A percentile compares a stretch with the other conserved stretches of the same genome.
phyloP scores from a whole-genome alignment of 2,329 filamentous ascomycete genomes.

The Aureobasidium leucospermi region DNA sequence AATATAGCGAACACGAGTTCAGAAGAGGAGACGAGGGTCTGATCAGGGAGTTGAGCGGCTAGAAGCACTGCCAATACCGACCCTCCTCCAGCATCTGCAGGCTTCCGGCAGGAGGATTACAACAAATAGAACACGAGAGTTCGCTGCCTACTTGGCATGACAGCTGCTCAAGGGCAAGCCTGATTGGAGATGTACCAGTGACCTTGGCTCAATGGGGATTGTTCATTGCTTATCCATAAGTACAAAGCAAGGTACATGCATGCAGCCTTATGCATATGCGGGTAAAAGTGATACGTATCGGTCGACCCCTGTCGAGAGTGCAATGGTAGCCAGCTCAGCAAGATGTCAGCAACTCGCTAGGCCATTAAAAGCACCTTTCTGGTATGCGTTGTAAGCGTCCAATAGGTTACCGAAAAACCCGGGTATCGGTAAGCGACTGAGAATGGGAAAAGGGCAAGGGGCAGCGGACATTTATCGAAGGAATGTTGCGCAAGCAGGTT shows the following conservation, averaged over 20 bases:
- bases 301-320: background rate
- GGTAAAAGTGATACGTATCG: background rate
- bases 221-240: background rate
- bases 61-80: background rate
- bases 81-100: background rate
- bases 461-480: background rate
- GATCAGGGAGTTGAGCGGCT: background rate
- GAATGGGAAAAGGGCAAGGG: background rate
- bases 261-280: conserved; percentile 7
- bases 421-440: background rate
- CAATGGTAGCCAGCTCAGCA: background rate
- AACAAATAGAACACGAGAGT: conserved; percentile 1
- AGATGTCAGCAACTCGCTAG: background rate
- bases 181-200: background rate
- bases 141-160: conserved; percentile 1
- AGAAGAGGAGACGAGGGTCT: background rate
- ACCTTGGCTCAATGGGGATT: background rate
- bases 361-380: background rate
- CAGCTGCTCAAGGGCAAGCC: background rate
- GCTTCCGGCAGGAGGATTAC: conserved; percentile 2
- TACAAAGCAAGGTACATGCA: conserved; percentile 3
- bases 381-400: background rate
- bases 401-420: background rate
- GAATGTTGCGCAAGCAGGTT: conserved; percentile 6
- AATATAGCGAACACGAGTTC: background rate